Evolutionary conservation across 176 grass and related monocot species (phyloP), one percentile per base, ranked within the genome.

Genomic region (Phragmites australis): DNA sequence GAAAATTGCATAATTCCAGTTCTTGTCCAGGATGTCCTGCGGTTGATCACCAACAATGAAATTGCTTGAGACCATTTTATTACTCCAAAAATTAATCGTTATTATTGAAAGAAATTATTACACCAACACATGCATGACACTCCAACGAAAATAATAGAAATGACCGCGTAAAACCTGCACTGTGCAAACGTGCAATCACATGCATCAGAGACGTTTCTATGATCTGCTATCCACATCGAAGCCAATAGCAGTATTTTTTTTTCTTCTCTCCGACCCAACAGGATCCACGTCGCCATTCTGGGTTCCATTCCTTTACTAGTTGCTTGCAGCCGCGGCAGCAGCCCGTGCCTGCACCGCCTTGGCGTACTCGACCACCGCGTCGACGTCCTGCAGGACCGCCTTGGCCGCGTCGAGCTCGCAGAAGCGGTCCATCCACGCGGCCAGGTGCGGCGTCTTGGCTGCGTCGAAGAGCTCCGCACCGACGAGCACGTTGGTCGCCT

Each of bases 401-500:
- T 37, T 86, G 29, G 78, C 85, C 9, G 15, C 76, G 14, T 75
- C 71, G 25, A 83, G 70, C 54, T 60, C 34, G 10, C 21, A 26
- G 64, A 92, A 92, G 2, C 68, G 73, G 16, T 85, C 73, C 12
- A 67, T 48, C 87, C 89, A 92, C 13, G 61, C 78, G 7, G 25
- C 82, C 16, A 95, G 64, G 23, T 41, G 26, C 29, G 89, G 93
- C 4, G 37, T 64, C 78, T 16, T 86, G 0, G 42, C 56, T 22
- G 64, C 76, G 9, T 88, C 82, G 12, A 92, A 10, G 1, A 88
- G 54, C 50, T 43, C 60, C 17, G 71, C 8, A 2, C 55, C 74
- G 2, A 6, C 19, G 21, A 90, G 13, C 16, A 29, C 59, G 1
- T 77, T 77, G 2, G 25, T 30, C 0, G 59, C 53, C 37, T 47